phyloP scores from a whole-genome alignment of 2,329 filamentous ascomycete species.

The Neopestalotiopsis sp. region DNA sequence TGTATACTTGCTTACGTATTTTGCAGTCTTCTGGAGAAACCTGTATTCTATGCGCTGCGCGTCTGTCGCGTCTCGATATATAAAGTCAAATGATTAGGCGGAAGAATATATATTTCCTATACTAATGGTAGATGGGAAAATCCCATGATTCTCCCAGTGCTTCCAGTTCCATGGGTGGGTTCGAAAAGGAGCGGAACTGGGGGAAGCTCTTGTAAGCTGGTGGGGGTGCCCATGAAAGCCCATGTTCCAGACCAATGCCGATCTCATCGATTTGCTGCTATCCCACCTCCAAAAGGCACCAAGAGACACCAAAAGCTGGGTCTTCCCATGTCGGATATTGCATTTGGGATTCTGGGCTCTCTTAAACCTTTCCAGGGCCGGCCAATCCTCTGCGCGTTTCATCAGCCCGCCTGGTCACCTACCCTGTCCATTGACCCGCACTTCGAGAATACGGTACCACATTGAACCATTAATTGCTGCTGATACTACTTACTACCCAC shows the following conservation, averaged over 20 bases:
- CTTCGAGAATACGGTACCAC: slow-evolving; percentile 1
- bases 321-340: slow-evolving; percentile 1
- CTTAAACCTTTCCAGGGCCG: neutral
- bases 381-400: slow-evolving; percentile 11
- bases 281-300: neutral
- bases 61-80: too few species aligned
- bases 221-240: neutral
- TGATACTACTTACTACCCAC: neutral
- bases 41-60: too few species aligned
- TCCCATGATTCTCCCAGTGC: neutral
- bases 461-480: neutral
- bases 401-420: neutral
- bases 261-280: slow-evolving; percentile 1
- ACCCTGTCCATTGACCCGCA: slow-evolving; percentile 12
- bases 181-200: neutral
- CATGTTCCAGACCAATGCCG: neutral
- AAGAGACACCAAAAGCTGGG: neutral
- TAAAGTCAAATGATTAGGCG: too few species aligned
- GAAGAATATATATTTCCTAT: neutral
- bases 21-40: too few species aligned
- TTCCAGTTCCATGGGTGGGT: neutral
- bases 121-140: neutral
- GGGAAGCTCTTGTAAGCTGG: slow-evolving; percentile 2
- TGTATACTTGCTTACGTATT: too few species aligned
- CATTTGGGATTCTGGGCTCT: slow-evolving; percentile 9